Evolutionary conservation across 371 early-diverging fungal genomes (phyloP).

Genomic region (Nematocida ausubeli): DNA sequence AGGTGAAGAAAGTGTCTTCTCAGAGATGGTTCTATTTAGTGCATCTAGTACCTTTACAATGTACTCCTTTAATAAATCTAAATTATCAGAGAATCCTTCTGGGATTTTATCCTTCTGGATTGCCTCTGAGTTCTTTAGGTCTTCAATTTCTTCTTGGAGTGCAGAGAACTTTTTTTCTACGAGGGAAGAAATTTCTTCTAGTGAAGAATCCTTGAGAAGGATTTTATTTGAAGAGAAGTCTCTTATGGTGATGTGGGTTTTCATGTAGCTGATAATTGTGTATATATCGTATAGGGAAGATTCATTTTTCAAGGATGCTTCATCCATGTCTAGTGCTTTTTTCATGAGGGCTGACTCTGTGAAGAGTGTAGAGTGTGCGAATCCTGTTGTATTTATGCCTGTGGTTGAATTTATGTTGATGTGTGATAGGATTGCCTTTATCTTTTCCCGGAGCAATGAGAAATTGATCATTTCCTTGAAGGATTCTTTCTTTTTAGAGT

Average conservation of each 20-base stretch:
- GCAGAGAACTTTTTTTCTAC: too few species aligned
- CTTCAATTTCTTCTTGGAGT: too few species aligned
- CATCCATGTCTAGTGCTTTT: neutral
- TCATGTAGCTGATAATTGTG: neutral
- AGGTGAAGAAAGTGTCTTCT: neutral
- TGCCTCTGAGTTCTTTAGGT: too few species aligned
- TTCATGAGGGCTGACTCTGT: neutral
- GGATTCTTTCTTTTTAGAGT: neutral
- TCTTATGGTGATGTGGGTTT: neutral
- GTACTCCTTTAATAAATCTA: neutral
- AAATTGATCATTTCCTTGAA: neutral
- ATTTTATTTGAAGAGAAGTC: neutral
- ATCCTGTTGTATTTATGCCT: neutral
- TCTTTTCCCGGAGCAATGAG: neutral
- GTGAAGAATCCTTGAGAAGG: neutral
- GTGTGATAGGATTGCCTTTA: neutral
- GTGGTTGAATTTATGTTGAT: neutral
- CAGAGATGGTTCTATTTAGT: neutral
- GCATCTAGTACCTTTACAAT: neutral
- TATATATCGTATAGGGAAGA: neutral
- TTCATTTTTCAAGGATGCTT: neutral
- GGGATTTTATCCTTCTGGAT: neutral
- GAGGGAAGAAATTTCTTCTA: too few species aligned
- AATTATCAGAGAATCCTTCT: neutral
- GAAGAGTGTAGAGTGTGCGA: neutral